These are phyloP conservation scores for Xanthoceras sorbifolium DNA, from an alignment of 345 rosid species.

Conservation along the genomic window DNA sequence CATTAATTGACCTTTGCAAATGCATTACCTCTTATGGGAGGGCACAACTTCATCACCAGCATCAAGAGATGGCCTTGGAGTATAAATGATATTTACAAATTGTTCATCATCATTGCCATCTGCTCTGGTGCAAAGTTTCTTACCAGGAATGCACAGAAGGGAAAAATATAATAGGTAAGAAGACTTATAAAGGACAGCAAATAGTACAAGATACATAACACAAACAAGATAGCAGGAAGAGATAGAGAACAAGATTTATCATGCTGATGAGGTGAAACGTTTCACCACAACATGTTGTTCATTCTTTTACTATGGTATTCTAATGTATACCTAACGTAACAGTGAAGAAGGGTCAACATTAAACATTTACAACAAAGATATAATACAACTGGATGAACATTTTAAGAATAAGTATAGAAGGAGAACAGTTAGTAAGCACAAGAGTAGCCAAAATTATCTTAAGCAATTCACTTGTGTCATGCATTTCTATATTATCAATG, in stretches of 20 bases:
- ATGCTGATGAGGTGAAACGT: background rate
- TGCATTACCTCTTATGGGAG: conserved; percentile 47
- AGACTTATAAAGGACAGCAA: conserved; percentile 8
- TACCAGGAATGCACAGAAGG: conserved; percentile 23
- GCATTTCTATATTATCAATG: background rate
- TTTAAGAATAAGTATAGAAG: background rate
- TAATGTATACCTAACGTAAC: background rate
- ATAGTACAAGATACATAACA: conserved; percentile 7
- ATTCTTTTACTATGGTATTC: background rate
- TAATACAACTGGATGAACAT: background rate
- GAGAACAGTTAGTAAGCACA: background rate
- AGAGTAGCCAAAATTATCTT: background rate
- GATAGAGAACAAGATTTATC: conserved; percentile 7
- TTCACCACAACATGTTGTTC: background rate
- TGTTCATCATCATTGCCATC: conserved; percentile 39
- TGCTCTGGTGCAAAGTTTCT: conserved; percentile 41
- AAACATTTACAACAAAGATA: background rate
- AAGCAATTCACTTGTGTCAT: background rate
- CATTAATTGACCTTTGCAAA: background rate
- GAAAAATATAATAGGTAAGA: conserved; percentile 9
- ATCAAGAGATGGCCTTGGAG: conserved; percentile 30
- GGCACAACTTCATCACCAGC: conserved; percentile 39
- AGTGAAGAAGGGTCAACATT: background rate
- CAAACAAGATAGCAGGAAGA: conserved; percentile 17
- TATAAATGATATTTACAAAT: conserved; percentile 24